Evolutionary conservation across 768 basidiomycete species (phyloP).

Genomic region (Botryobasidium botryosum): DNA sequence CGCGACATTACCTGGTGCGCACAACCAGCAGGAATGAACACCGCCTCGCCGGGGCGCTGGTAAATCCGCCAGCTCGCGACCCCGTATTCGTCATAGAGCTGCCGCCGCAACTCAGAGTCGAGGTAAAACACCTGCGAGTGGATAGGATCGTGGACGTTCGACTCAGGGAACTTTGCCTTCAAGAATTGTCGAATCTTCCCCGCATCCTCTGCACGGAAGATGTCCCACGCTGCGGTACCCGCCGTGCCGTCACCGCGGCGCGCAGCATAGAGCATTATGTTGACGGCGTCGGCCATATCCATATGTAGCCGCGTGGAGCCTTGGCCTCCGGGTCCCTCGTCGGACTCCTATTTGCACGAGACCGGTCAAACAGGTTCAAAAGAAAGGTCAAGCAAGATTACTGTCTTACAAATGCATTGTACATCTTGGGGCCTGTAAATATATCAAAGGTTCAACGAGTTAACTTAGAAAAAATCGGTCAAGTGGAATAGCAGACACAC

Average conservation of each 20-base stretch:
- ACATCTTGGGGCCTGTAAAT: constrained; percentile 72
- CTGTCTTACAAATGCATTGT: constrained; percentile 83
- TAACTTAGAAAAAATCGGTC: no score
- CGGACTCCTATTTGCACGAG: constrained; percentile 31
- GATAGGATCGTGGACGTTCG: constrained; percentile 51
- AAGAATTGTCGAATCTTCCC: constrained; percentile 63
- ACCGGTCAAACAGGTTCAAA: background rate
- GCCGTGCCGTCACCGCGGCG: constrained; percentile 32
- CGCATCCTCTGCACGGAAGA: constrained; percentile 70
- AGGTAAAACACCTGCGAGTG: constrained; percentile 82
- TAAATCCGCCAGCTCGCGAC: constrained; percentile 73
- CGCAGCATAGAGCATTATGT: constrained; percentile 70
- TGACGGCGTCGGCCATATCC: constrained; percentile 89
- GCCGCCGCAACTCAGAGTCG: constrained; percentile 45
- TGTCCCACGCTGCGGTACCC: constrained; percentile 84
- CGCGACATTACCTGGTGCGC: constrained; percentile 62
- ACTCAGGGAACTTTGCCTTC: constrained; percentile 35
- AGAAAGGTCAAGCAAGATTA: constrained; percentile 14
- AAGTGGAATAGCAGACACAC: no score
- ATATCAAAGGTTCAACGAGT: constrained; percentile 14
- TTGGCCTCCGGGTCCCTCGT: constrained; percentile 46
- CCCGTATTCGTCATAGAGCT: constrained; percentile 46
- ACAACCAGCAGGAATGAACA: constrained; percentile 91
- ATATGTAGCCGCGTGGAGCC: constrained; percentile 83
- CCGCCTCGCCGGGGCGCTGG: constrained; percentile 81